phyloP scores from a whole-genome alignment of 2,329 filamentous ascomycete genomes.

The Trichoderma koningii region DNA sequence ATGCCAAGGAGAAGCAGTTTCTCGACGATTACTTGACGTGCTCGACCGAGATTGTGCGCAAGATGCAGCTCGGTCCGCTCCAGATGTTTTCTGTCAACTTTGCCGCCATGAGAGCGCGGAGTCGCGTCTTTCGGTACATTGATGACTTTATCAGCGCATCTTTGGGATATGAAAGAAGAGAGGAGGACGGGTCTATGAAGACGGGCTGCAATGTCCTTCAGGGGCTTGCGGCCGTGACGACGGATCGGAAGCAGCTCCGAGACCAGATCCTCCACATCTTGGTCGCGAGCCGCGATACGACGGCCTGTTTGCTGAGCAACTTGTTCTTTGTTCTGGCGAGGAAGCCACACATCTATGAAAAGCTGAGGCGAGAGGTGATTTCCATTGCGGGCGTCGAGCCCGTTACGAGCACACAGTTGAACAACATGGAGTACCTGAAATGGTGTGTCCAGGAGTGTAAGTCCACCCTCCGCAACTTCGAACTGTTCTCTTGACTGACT shows the following conservation, averaged over 20 bases:
- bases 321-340: constrained; percentile 47
- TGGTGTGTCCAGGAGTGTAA: constrained; percentile 61
- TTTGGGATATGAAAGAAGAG: constrained; percentile 28
- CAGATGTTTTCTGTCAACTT: constrained; percentile 36
- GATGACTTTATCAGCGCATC: constrained; percentile 48
- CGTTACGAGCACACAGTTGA: constrained; percentile 53
- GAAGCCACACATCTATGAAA: constrained; percentile 46
- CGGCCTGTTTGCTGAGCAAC: constrained; percentile 48
- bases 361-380: constrained; percentile 48
- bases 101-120: constrained; percentile 35
- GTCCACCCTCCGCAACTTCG: constrained; percentile 19
- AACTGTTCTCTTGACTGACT: background rate
- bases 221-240: constrained; percentile 50
- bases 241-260: constrained; percentile 44
- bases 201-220: constrained; percentile 51
- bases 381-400: constrained; percentile 36
- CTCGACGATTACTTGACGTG: constrained; percentile 42
- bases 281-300: constrained; percentile 51
- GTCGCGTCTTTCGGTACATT: constrained; percentile 44
- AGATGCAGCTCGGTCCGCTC: constrained; percentile 40
- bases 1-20: constrained; percentile 41
- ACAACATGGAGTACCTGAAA: constrained; percentile 56
- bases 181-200: constrained; percentile 30
- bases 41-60: constrained; percentile 39
- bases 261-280: constrained; percentile 49